A percentile compares a stretch with the other conserved stretches of the same genome.
Conservation (phyloP, 164 flowering plant species). For the Tinospora cordifolia region DNA sequence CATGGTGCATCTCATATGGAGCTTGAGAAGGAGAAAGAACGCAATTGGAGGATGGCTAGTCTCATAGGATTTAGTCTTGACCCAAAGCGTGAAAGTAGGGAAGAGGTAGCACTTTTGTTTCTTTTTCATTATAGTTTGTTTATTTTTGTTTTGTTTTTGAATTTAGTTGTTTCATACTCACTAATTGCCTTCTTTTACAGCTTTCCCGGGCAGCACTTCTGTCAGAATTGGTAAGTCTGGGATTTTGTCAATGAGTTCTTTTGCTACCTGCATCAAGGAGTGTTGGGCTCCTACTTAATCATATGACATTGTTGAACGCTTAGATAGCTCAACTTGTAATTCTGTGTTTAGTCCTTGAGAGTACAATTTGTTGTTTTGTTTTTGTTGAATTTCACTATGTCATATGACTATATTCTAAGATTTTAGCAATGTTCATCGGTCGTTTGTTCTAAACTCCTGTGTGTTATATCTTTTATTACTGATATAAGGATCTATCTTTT, state of each 20-base stretch:
- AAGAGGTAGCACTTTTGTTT: constrained; percentile 45
- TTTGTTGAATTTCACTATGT: background rate
- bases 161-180: constrained; percentile 2
- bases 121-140: background rate
- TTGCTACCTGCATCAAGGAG: too few species aligned
- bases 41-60: constrained; percentile 68
- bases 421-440: background rate
- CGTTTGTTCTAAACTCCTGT: background rate
- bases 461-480: background rate
- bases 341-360: too few species aligned
- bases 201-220: constrained; percentile 74
- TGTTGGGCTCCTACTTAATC: too few species aligned
- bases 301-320: too few species aligned
- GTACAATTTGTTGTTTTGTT: background rate
- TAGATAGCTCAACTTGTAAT: too few species aligned
- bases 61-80: constrained; percentile 79
- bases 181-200: constrained; percentile 30
- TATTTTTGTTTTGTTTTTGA: background rate
- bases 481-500: background rate
- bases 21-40: constrained; percentile 83
- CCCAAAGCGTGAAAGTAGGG: constrained; percentile 62
- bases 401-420: background rate
- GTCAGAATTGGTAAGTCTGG: constrained; percentile 64
- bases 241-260: background rate
- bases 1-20: constrained; percentile 73